A percentile compares a stretch with the other conserved stretches of the same genome.
Conservation (phyloP, 1,139 yeast genomes). For the Candida sp. region DNA sequence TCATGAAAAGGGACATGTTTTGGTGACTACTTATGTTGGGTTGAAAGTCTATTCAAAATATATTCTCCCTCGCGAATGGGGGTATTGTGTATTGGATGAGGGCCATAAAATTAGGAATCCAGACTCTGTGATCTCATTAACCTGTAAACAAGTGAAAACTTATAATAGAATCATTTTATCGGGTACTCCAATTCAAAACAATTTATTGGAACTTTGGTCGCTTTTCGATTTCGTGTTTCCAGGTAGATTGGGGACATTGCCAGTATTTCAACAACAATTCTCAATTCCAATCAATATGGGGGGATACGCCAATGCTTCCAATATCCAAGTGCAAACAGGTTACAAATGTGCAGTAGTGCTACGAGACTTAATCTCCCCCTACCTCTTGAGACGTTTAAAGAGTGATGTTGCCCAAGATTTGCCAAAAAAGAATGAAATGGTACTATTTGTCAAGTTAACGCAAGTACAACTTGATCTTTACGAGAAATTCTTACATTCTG, state of each 20-base stretch:
- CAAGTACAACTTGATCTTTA: conserved; percentile 72
- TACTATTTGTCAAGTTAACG: conserved; percentile 84
- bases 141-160: conserved; percentile 81
- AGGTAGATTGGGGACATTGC: conserved; percentile 89
- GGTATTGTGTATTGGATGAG: conserved; percentile 88
- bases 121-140: conserved; percentile 80
- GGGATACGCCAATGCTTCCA: conserved; percentile 96
- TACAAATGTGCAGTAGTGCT: conserved; percentile 93
- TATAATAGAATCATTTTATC: conserved; percentile 82
- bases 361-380: conserved; percentile 87
- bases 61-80: conserved; percentile 76
- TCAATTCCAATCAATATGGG: conserved; percentile 93
- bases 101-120: conserved; percentile 98
- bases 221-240: conserved; percentile 94
- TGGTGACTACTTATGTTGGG: conserved; percentile 93
- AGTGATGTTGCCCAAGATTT: conserved; percentile 96
- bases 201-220: conserved; percentile 89
- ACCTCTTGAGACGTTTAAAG: conserved; percentile 80
- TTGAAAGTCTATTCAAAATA: conserved; percentile 70
- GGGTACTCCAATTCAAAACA: conserved; percentile 97
- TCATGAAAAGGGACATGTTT: conserved; percentile 66
- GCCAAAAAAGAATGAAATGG: conserved; percentile 94
- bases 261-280: conserved; percentile 91
- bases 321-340: conserved; percentile 94
- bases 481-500: conserved; percentile 68